These are phyloP conservation scores for Anthracocystis setariae DNA, from an alignment of 1,284 basidiomycete genomes.

Conservation along the genomic window DNA sequence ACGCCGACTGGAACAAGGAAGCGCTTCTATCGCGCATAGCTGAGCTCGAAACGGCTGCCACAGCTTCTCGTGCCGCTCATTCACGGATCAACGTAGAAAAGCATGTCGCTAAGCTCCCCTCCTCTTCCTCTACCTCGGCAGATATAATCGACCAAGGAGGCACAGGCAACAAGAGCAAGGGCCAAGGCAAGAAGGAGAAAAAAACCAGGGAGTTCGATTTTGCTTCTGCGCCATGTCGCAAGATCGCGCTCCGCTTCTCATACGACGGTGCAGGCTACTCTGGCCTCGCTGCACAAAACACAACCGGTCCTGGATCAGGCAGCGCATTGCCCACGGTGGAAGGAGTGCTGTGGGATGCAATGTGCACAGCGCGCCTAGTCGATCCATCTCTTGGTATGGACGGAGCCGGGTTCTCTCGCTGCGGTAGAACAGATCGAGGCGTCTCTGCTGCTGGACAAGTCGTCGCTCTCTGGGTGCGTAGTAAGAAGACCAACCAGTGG, in stretches of 20 bases:
- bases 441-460: conserved; percentile 96
- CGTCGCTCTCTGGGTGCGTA: conserved; percentile 79
- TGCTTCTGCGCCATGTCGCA: conserved; percentile 77
- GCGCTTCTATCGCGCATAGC: conserved; percentile 51
- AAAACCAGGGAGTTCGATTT: conserved; percentile 73
- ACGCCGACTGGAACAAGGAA: conserved; percentile 46
- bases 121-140: background rate
- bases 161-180: background rate
- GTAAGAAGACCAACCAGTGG: conserved; percentile 59
- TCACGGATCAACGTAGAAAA: conserved; percentile 2
- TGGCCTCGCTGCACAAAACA: conserved; percentile 78
- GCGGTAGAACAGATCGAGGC: conserved; percentile 92
- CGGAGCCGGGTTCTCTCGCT: conserved; percentile 85
- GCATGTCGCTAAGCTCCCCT: background rate
- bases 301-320: conserved; percentile 68
- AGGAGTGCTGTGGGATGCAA: conserved; percentile 82
- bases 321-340: conserved; percentile 86
- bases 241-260: conserved; percentile 89
- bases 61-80: conserved; percentile 14
- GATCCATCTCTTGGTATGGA: conserved; percentile 57
- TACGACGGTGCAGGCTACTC: conserved; percentile 93
- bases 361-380: conserved; percentile 57
- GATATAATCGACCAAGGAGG: background rate
- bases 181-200: conserved; percentile 30
- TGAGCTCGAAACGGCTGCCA: conserved; percentile 47